A percentile compares a stretch with the other conserved stretches of the same genome.
Evolutionary conservation across 495 filamentous ascomycete genomes (phyloP).

Genomic region (Neurospora terricola): DNA sequence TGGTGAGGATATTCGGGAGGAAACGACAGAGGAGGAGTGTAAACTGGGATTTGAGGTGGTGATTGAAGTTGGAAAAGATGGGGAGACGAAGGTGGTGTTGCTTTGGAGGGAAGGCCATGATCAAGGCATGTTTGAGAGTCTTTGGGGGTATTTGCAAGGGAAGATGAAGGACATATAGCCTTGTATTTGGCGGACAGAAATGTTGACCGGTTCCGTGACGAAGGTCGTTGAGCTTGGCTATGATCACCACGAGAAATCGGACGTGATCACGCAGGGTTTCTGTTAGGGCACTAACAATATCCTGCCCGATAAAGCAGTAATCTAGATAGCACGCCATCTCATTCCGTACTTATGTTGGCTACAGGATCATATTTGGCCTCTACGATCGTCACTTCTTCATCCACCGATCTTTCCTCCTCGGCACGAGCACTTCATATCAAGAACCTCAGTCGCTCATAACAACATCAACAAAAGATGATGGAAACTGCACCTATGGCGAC

Average conservation of each 20-base stretch:
- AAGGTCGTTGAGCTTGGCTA: too few relatives aligned
- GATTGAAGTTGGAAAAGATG: slow-evolving; percentile 7
- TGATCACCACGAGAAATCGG: too few relatives aligned
- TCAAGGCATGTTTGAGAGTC: slow-evolving; percentile 72
- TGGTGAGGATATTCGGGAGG: neutral
- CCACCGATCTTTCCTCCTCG: neutral
- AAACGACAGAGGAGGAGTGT: slow-evolving; percentile 6
- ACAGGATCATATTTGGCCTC: too few relatives aligned
- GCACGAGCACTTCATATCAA: neutral
- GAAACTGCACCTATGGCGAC: neutral
- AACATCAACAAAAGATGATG: neutral
- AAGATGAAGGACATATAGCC: slow-evolving; percentile 9
- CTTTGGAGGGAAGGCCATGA: slow-evolving; percentile 74
- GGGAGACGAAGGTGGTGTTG: slow-evolving; percentile 33
- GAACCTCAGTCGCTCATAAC: neutral
- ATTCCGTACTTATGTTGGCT: too few relatives aligned
- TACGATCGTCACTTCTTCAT: neutral
- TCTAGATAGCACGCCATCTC: too few relatives aligned
- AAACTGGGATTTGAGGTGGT: slow-evolving; percentile 17
- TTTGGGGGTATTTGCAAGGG: slow-evolving; percentile 60
- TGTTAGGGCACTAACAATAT: too few relatives aligned
- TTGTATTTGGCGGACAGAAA: neutral
- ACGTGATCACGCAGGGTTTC: too few relatives aligned
- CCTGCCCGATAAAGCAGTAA: too few relatives aligned
- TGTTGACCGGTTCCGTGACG: too few relatives aligned